Evolutionary conservation across 225 moss, liverwort and hornwort species (phyloP).

Genomic region (Bryoerythrophyllum caledonicum): DNA sequence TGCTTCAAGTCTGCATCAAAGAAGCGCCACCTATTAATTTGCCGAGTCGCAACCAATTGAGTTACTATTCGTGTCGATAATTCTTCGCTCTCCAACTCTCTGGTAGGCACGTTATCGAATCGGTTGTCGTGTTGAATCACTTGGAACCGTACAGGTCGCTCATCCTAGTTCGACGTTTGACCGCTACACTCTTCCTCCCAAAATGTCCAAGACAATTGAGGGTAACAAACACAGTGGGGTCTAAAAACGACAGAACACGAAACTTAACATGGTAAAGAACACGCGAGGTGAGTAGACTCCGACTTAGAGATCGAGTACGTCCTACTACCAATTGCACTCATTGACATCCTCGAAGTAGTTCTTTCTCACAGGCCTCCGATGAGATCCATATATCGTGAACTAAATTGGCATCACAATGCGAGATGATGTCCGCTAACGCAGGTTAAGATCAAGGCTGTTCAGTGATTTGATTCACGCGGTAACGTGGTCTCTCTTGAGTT

Average conservation of each 20-base stretch:
- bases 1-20: background rate
- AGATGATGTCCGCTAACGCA: background rate
- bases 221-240: background rate
- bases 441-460: background rate
- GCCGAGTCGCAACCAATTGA: constrained; percentile 17
- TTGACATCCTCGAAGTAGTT: background rate
- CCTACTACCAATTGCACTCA: background rate
- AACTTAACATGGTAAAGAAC: background rate
- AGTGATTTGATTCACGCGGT: background rate
- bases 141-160: constrained; percentile 12
- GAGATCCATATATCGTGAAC: background rate
- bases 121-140: constrained; percentile 17
- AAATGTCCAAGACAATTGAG: background rate
- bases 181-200: constrained; percentile 10
- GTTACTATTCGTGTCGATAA: background rate
- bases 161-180: constrained; percentile 17
- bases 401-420: constrained; percentile 2
- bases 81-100: background rate
- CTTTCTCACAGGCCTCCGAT: background rate
- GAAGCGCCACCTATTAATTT: constrained; percentile 2
- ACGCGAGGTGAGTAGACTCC: background rate
- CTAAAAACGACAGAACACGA: background rate
- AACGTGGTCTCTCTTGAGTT: background rate
- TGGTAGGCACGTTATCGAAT: constrained; percentile 12
- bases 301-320: background rate